phyloP scores from a whole-genome alignment of 2,329 filamentous ascomycete genomes.

The Coleophoma eucalyptorum region DNA sequence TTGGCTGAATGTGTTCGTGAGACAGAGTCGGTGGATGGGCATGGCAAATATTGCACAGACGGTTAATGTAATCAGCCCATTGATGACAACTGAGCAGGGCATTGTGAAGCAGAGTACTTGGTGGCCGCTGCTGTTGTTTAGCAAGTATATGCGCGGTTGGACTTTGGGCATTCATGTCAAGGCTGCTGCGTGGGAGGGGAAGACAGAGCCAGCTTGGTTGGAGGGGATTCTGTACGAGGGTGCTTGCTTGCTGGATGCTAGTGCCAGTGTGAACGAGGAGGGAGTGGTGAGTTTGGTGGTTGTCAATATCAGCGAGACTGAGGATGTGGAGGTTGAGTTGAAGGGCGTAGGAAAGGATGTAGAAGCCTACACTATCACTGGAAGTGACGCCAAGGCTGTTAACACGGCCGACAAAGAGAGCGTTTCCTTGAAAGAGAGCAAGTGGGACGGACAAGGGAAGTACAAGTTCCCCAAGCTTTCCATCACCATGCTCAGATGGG shows the following conservation, averaged over 20 bases:
- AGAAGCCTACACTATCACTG: constrained; percentile 60
- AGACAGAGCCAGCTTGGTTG: constrained; percentile 64
- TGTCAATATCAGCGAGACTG: constrained; percentile 65
- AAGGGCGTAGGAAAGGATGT: constrained; percentile 52
- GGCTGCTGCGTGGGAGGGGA: constrained; percentile 59
- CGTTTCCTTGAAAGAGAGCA: constrained; percentile 55
- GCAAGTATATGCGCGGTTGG: constrained; percentile 68
- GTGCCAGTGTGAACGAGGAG: constrained; percentile 52
- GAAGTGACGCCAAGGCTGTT: constrained; percentile 48
- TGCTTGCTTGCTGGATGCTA: constrained; percentile 68
- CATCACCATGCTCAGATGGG: constrained; percentile 60
- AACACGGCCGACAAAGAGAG: constrained; percentile 62
- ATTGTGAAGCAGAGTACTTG: constrained; percentile 61
- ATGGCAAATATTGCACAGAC: constrained; percentile 67
- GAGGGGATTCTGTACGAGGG: constrained; percentile 56
- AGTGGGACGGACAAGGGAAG: constrained; percentile 58
- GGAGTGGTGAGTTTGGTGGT: constrained; percentile 65
- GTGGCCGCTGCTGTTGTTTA: constrained; percentile 60
- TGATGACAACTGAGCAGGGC: constrained; percentile 58
- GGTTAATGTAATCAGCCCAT: constrained; percentile 64
- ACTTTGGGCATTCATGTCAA: constrained; percentile 64
- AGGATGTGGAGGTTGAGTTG: constrained; percentile 56
- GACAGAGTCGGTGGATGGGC: constrained; percentile 57
- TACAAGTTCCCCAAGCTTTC: constrained; percentile 69
- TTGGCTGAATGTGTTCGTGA: constrained; percentile 62